phyloP scores from a whole-genome alignment of 2,329 filamentous ascomycete genomes.

The Colletotrichum tofieldiae region DNA sequence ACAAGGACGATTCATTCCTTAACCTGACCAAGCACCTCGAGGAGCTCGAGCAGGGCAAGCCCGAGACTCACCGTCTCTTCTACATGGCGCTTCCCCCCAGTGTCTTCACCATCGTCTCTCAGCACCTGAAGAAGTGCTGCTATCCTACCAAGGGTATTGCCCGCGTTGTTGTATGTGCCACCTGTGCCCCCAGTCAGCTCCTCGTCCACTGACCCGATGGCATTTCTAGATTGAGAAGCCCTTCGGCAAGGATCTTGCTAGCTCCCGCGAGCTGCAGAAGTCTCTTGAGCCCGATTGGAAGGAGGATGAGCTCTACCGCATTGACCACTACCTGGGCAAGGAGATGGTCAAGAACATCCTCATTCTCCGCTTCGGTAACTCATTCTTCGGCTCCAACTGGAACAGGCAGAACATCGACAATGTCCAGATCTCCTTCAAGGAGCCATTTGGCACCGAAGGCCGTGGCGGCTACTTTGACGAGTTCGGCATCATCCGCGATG shows the following conservation, averaged over 20 bases:
- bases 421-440: slow-evolving; percentile 99
- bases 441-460: slow-evolving; percentile 98
- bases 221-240: slow-evolving; percentile 91
- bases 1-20: slow-evolving; percentile 95
- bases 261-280: slow-evolving; percentile 94
- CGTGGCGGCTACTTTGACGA: slow-evolving; percentile 99
- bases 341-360: slow-evolving; percentile 99
- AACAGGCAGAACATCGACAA: slow-evolving; percentile 99
- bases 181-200: neutral
- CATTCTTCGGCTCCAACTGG: slow-evolving; percentile 98
- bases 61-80: slow-evolving; percentile 93
- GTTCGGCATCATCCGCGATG: slow-evolving; percentile 98
- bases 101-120: slow-evolving; percentile 97
- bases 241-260: slow-evolving; percentile 96
- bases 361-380: slow-evolving; percentile 97
- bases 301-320: slow-evolving; percentile 98
- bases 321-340: slow-evolving; percentile 99
- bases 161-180: slow-evolving; percentile 85
- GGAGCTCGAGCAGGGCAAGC: slow-evolving; percentile 84
- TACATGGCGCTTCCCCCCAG: slow-evolving; percentile 99
- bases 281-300: slow-evolving; percentile 98
- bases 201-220: slow-evolving; percentile 18
- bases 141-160: slow-evolving; percentile 93
- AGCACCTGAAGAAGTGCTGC: slow-evolving; percentile 97
- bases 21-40: slow-evolving; percentile 88